Evolutionary conservation across 2,329 filamentous ascomycete genomes (phyloP), one percentile per base, ranked within the genome.

Genomic region (Colletotrichum noveboracense): DNA sequence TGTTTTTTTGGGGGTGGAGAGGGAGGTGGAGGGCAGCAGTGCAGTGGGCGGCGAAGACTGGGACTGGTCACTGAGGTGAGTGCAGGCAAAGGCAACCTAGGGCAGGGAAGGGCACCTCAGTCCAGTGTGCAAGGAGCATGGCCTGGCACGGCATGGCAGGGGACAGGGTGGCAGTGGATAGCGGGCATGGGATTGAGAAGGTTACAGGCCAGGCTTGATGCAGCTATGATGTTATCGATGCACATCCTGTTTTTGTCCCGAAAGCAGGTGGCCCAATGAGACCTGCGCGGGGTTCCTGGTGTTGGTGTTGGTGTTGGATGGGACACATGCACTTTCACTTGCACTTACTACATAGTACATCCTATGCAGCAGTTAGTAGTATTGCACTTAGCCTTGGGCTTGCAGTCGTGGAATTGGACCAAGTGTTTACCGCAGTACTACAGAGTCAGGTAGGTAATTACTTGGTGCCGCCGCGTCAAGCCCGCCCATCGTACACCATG

Each of bases 161-260:
- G 58, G 62, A 21, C 62, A 52, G 28, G 36, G 62, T 66, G 18
- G 24, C 38, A 43, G 61, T 64, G 61, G 61, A 26, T 64, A 26
- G 55, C 28, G 30, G 26, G 21, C 34, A 48, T 38, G 24, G 43
- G 36, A 38, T 30, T 32, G 62, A 38, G 62, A 16, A 66, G 62
- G 62, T 66, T 48, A 30, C 36, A 32, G 58, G 58, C 58, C 61
- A 38, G 64, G 28, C 71, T 76, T 76, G 71, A 76, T 76, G 74
- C 74, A 76, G 71, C 74, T 64, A 76, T 76, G 74, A 76, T 76
- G 74, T 71, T 76, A 76, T 76, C 71, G 61, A 75, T 36, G 66
- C 60, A 56, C 71, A 76, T 70, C 74, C 74, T 66, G 74, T 75
- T 75, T 76, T 62, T 76, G 34, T 70, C 66, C 66, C 28, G 71